A percentile compares a stretch with the other conserved stretches of the same genome.
These are phyloP conservation scores for Eucalyptus erythrocorys DNA, from an alignment of 345 rosid genomes.

Conservation along the genomic window DNA sequence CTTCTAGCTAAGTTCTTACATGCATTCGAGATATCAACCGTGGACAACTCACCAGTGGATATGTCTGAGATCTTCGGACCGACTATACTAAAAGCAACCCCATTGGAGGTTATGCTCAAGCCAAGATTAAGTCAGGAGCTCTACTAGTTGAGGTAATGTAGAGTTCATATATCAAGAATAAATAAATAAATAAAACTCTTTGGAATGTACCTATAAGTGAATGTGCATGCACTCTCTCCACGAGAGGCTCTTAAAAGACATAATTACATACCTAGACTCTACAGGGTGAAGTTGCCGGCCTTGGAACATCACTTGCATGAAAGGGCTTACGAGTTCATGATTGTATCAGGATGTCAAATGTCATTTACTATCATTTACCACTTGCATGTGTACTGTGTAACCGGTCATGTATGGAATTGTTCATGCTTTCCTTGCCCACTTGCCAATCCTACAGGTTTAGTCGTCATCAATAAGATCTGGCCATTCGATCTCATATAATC, in stretches of 20 bases:
- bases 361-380: not conserved
- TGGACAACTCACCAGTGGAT: not conserved
- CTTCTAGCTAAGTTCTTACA: constrained; percentile 17
- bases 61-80: constrained; percentile 5
- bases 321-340: not conserved
- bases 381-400: not conserved
- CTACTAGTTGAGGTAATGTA: not conserved
- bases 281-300: not conserved
- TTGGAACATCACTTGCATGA: not conserved
- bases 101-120: constrained; percentile 1
- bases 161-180: not conserved
- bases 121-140: not conserved
- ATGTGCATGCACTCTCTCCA: not conserved
- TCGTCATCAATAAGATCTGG: not conserved
- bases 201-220: not conserved
- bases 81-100: not conserved
- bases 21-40: constrained; percentile 8
- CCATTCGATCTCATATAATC: not conserved
- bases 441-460: not conserved
- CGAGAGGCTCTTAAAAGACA: not conserved
- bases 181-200: not conserved
- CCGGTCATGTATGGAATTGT: not conserved
- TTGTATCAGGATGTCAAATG: not conserved
- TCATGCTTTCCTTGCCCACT: not conserved
- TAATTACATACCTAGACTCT: not conserved